phyloP scores from a whole-genome alignment of 2,329 filamentous ascomycete species.

The Penicillium sp. region DNA sequence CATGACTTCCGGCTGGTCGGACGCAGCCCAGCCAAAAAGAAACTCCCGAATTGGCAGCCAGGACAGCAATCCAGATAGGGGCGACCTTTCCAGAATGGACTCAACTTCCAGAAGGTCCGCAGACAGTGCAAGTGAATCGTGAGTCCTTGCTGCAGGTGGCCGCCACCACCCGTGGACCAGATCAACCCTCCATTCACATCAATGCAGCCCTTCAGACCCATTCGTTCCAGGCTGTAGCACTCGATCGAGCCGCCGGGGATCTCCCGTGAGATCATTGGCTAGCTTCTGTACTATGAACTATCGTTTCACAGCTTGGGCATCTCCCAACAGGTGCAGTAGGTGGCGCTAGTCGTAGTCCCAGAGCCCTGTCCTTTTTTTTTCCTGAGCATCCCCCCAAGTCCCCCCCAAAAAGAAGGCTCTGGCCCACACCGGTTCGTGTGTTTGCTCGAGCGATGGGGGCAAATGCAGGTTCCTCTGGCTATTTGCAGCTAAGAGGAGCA shows the following conservation, averaged over 20 bases:
- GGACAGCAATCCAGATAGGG: slow-evolving; percentile 10
- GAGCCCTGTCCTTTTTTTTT: no score
- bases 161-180: slow-evolving; percentile 17
- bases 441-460: slow-evolving; percentile 13
- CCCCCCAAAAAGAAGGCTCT: no score
- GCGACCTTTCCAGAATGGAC: slow-evolving; percentile 2
- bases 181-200: slow-evolving; percentile 4
- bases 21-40: slow-evolving; percentile 13
- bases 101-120: slow-evolving; percentile 19
- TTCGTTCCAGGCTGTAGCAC: no score
- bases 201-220: no score
- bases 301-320: no score
- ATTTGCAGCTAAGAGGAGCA: slow-evolving; percentile 24
- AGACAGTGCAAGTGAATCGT: no score
- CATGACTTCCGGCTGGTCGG: slow-evolving; percentile 17
- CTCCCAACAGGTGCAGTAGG: no score
- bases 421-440: slow-evolving; percentile 11
- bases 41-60: slow-evolving; percentile 10
- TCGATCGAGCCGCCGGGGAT: slow-evolving; percentile 29
- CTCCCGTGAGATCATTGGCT: slow-evolving; percentile 32
- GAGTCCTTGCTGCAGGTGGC: slow-evolving; percentile 25
- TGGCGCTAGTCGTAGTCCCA: no score
- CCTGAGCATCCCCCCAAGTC: no score
- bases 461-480: slow-evolving; percentile 21
- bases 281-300: slow-evolving; percentile 26